Evolutionary conservation across 805 yeast genomes (phyloP).

Genomic region (Nakazawaea ambrosiae): DNA sequence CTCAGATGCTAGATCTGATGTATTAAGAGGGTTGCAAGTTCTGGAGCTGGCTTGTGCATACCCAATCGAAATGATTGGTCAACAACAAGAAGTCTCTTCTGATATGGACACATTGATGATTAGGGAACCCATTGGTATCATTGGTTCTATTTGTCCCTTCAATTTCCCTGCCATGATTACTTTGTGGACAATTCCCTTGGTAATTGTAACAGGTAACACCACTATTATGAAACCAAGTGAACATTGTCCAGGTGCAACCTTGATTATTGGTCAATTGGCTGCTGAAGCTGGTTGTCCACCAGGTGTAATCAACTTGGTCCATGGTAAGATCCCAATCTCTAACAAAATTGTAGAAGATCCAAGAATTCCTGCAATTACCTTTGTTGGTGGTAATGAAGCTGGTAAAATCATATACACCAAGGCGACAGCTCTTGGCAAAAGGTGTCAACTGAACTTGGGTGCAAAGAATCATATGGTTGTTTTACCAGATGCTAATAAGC

Average conservation of each 20-base stretch:
- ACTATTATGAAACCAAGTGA: slow-evolving; percentile 66
- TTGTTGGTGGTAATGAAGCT: slow-evolving; percentile 76
- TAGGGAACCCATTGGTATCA: slow-evolving; percentile 69
- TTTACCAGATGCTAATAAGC: slow-evolving; percentile 68
- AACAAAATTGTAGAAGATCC: slow-evolving; percentile 66
- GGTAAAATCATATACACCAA: slow-evolving; percentile 66
- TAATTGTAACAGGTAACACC: slow-evolving; percentile 67
- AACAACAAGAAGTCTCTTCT: slow-evolving; percentile 56
- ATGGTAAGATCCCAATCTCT: slow-evolving; percentile 68
- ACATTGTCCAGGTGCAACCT: slow-evolving; percentile 73
- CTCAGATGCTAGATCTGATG: slow-evolving; percentile 71
- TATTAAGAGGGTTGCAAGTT: slow-evolving; percentile 68
- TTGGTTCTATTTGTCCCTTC: slow-evolving; percentile 74
- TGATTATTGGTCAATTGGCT: slow-evolving; percentile 65
- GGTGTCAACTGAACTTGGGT: slow-evolving; percentile 73
- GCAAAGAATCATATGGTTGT: slow-evolving; percentile 76
- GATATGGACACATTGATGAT: slow-evolving; percentile 77
- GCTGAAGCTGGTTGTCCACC: slow-evolving; percentile 72
- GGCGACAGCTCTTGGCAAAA: slow-evolving; percentile 62
- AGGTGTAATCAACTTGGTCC: slow-evolving; percentile 66
- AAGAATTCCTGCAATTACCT: slow-evolving; percentile 68
- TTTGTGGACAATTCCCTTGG: slow-evolving; percentile 57
- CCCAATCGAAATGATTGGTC: slow-evolving; percentile 58
- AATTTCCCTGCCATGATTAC: slow-evolving; percentile 85
- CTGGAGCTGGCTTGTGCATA: slow-evolving; percentile 70